phyloP scores from a whole-genome alignment of 805 yeast species.

The Wickerhamomyces alni region DNA sequence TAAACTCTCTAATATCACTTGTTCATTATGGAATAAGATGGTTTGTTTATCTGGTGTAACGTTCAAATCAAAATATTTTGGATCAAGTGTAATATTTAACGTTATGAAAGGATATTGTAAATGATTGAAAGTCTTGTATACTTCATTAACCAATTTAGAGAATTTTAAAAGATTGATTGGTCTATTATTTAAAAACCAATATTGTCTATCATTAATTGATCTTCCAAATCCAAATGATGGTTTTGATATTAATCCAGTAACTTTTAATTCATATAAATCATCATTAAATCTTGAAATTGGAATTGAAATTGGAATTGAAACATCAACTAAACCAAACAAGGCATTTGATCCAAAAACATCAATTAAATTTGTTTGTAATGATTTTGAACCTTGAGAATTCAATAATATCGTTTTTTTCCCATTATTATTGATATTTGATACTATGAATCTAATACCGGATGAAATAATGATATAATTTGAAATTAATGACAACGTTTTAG shows the following conservation, averaged over 20 bases:
- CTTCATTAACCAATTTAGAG: conserved; percentile 59
- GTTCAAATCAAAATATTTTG: conserved; percentile 66
- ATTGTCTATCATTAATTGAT: conserved; percentile 67
- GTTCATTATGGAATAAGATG: conserved; percentile 63
- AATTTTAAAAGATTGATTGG: conserved; percentile 61
- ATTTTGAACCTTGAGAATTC: conserved; percentile 46
- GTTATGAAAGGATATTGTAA: conserved; percentile 70
- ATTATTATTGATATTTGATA: conserved; percentile 43
- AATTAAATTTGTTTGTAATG: conserved; percentile 51
- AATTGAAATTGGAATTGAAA: conserved; percentile 1
- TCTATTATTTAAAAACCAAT: conserved; percentile 64
- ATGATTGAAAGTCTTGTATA: conserved; percentile 64
- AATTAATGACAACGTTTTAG: conserved; percentile 54
- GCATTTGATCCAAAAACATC: conserved; percentile 69
- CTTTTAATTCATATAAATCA: conserved; percentile 27
- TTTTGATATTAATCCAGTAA: conserved; percentile 66
- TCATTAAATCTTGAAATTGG: conserved; percentile 3
- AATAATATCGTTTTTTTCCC: conserved; percentile 50
- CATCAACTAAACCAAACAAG: conserved; percentile 43
- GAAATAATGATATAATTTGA: conserved; percentile 63
- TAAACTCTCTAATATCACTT: conserved; percentile 47
- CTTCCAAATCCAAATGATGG: conserved; percentile 78
- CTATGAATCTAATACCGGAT: conserved; percentile 51
- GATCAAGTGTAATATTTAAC: conserved; percentile 49
- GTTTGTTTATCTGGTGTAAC: conserved; percentile 88